Evolutionary conservation across 2,329 filamentous ascomycete genomes (phyloP).

Genomic region (Aspergillus ochraceus): DNA sequence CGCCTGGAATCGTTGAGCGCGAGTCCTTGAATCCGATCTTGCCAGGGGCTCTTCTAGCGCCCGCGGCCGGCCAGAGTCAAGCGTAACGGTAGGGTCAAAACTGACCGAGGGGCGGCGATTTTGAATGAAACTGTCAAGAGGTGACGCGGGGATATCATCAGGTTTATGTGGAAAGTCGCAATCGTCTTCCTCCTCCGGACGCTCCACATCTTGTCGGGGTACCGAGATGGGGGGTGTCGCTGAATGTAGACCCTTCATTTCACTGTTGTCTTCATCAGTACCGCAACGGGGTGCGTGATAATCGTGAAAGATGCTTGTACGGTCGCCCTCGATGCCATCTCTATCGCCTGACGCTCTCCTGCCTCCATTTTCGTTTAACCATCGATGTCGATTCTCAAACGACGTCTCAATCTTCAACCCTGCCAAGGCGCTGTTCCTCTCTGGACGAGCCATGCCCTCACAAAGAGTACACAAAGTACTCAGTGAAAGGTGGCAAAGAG

Average conservation of each 20-base stretch:
- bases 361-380: conserved; percentile 26
- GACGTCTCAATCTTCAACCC: conserved; percentile 42
- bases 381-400: conserved; percentile 30
- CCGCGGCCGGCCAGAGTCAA: conserved; percentile 41
- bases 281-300: conserved; percentile 33
- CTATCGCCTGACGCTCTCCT: conserved; percentile 27
- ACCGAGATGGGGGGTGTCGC: conserved; percentile 47
- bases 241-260: conserved; percentile 41
- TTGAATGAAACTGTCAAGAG: conserved; percentile 44
- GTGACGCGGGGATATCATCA: conserved; percentile 37
- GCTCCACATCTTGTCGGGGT: conserved; percentile 40
- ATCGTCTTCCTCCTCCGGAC: conserved; percentile 27
- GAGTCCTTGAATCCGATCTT: conserved; percentile 27
- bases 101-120: conserved; percentile 43
- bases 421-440: conserved; percentile 32
- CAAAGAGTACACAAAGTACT: conserved; percentile 20
- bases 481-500: background rate
- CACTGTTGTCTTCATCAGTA: conserved; percentile 42
- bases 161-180: conserved; percentile 38
- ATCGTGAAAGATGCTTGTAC: conserved; percentile 36
- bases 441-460: conserved; percentile 41
- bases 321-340: conserved; percentile 40
- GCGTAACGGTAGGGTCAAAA: conserved; percentile 42
- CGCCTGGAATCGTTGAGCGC: conserved; percentile 30
- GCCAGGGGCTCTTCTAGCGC: conserved; percentile 41